Conservation (phyloP, 192 early-diverging fungal species). For the Umbelopsis ramanniana region DNA sequence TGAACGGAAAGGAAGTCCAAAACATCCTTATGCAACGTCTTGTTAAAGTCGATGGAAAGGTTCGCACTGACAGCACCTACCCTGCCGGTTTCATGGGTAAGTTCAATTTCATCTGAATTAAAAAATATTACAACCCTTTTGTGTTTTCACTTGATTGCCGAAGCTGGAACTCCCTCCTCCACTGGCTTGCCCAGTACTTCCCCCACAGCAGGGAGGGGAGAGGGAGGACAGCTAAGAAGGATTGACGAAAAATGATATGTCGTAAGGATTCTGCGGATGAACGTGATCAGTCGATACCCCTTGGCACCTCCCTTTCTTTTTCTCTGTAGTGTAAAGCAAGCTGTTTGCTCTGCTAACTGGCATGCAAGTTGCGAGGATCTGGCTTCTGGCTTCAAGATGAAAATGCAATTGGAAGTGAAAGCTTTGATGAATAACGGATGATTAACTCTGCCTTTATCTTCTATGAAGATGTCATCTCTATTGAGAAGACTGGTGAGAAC, state of each 20-base stretch:
- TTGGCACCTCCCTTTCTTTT: slow-evolving; percentile 16
- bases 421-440: slow-evolving; percentile 42
- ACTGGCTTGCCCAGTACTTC: neutral
- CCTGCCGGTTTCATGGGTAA: slow-evolving; percentile 97
- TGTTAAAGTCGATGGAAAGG: slow-evolving; percentile 99
- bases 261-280: slow-evolving; percentile 16
- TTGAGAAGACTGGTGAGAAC: slow-evolving; percentile 98
- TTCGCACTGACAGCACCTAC: slow-evolving; percentile 95
- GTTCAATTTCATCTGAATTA: slow-evolving; percentile 29
- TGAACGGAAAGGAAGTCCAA: slow-evolving; percentile 96
- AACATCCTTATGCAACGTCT: slow-evolving; percentile 98
- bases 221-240: slow-evolving; percentile 20
- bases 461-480: slow-evolving; percentile 80
- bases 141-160: slow-evolving; percentile 19
- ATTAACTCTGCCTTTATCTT: slow-evolving; percentile 28
- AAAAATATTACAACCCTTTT: neutral
- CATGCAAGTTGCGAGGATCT: neutral
- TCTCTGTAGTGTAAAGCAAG: neutral
- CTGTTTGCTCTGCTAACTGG: neutral
- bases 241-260: neutral
- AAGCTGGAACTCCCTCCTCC: slow-evolving; percentile 15
- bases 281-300: slow-evolving; percentile 1
- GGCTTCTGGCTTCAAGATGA: slow-evolving; percentile 10
- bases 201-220: neutral
- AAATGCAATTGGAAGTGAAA: slow-evolving; percentile 22